Base-by-base conservation (phyloP, 75 land plant genomes). In the Ceratopteris richardii region DNA sequence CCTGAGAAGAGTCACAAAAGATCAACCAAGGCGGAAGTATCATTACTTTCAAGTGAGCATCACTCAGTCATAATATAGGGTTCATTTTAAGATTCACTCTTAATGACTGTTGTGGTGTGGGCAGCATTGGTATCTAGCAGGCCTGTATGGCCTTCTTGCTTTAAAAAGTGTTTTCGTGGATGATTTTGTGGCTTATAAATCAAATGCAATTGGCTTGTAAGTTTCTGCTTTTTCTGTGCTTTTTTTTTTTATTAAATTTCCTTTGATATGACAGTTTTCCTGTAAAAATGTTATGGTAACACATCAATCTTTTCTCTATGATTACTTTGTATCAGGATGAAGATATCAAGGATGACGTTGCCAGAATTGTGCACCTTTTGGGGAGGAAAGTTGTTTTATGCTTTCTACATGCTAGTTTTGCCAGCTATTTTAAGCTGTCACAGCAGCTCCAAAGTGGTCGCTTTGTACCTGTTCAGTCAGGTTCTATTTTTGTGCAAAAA, bases 41-140 rank as follows among this genome's bases (percentile, higher is more conserved):
- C 79, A 77, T 20, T 41, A 60, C 30, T 77, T 65, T 62, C 79
- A 76, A 69, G 78, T 76, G 33, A 21, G 33, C 20, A 9, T 44
- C 28, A 26, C 20, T 22, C 30, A 43, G 5, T 16, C 9, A 5
- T 21, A 23, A 40, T 11, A 21, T 25, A 20, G 19, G 1, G 1
- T n/a, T 19, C 12, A 6, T 16, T 58, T 25, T 17, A 16, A 39
- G 1, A 19, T 27, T 29, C 4, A 4, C 9, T 37, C 11, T 17
- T 37, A 11, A 58, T 40, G 1, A 4, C 9, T 40, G 1, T 2
- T 58, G 19, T 20, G 17, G 20, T 58, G 18, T 53, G 39, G 66
- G 57, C 78, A 77, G 79, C 79, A 77, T 66, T 20, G 77, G 31
- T 77, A 77, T 33, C 29, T 77, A 54, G 79, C 58, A 66, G 41